These are phyloP conservation scores for Xylaria curta DNA, from an alignment of 495 filamentous ascomycete genomes.

Conservation along the genomic window DNA sequence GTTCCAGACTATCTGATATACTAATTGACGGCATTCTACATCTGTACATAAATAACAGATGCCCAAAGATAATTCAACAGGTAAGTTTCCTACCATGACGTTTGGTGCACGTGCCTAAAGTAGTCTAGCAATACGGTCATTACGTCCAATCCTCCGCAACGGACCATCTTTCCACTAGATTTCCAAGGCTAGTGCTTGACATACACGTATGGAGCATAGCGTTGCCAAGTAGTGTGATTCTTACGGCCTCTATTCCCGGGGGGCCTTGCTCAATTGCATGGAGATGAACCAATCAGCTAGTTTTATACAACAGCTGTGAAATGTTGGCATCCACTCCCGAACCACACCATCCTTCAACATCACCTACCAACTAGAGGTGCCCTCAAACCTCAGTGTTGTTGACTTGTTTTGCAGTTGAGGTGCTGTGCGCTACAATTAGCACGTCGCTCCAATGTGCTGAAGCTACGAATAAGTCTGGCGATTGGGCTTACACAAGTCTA, in stretches of 20 bases:
- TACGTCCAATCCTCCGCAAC: conserved; percentile 13
- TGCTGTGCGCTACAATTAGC: background rate
- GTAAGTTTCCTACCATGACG: conserved; percentile 9
- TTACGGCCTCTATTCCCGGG: background rate
- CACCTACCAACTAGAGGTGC: background rate
- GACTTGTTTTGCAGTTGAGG: conserved; percentile 3
- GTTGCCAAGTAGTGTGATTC: conserved; percentile 3
- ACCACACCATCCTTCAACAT: conserved; percentile 16
- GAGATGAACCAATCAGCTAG: background rate
- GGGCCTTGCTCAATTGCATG: background rate
- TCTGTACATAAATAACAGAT: background rate
- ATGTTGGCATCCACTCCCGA: conserved; percentile 18
- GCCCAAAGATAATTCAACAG: background rate
- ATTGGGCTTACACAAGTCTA: background rate
- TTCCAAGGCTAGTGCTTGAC: conserved; percentile 9
- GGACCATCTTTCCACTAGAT: conserved; percentile 3
- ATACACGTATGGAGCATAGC: conserved; percentile 5
- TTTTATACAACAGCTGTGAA: background rate
- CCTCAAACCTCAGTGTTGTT: conserved; percentile 1
- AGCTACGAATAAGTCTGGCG: background rate
- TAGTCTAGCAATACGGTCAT: background rate
- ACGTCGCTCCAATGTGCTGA: background rate
- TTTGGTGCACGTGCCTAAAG: background rate
- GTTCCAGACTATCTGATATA: background rate
- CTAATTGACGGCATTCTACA: background rate